A percentile compares a stretch with the other conserved stretches of the same genome.
phyloP scores from a whole-genome alignment of 768 basidiomycete genomes.

The Agaricus blazei region DNA sequence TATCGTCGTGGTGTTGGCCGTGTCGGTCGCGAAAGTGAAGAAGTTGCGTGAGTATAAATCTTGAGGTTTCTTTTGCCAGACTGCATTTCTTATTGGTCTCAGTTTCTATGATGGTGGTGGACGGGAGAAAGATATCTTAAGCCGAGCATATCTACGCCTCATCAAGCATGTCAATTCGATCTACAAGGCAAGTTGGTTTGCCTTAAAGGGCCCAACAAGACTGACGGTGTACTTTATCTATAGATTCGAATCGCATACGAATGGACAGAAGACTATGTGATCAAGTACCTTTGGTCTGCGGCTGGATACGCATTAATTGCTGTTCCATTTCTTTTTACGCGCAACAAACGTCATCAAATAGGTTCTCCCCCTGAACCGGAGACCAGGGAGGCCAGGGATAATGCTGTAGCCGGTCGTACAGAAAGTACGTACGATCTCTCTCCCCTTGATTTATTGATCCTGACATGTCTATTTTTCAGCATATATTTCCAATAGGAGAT shows the following conservation, averaged over 20 bases:
- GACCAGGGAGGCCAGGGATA: conserved; percentile 18
- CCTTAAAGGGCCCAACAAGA: background rate
- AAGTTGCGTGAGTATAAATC: conserved; percentile 67
- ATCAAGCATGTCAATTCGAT: conserved; percentile 90
- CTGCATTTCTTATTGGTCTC: background rate
- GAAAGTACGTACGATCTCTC: conserved; percentile 31
- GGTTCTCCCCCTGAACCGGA: background rate
- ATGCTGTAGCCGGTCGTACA: conserved; percentile 42
- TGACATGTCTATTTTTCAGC: conserved; percentile 23
- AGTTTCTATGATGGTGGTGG: conserved; percentile 91
- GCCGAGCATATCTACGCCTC: conserved; percentile 67
- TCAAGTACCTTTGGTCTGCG: conserved; percentile 95
- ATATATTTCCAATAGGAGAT: conserved; percentile 90
- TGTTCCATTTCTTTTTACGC: conserved; percentile 78
- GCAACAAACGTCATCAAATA: conserved; percentile 34
- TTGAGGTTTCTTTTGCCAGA: background rate
- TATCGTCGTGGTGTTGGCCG: conserved; percentile 84
- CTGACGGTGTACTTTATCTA: background rate
- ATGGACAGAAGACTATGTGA: conserved; percentile 96
- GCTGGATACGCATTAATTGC: conserved; percentile 90
- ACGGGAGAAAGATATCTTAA: conserved; percentile 79
- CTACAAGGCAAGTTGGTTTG: conserved; percentile 56
- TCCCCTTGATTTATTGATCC: background rate
- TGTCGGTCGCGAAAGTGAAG: conserved; percentile 86
- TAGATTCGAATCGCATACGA: conserved; percentile 87